Evolutionary conservation across 208 protist species (phyloP).

Genomic region (Trypanosomatidae sp.): DNA sequence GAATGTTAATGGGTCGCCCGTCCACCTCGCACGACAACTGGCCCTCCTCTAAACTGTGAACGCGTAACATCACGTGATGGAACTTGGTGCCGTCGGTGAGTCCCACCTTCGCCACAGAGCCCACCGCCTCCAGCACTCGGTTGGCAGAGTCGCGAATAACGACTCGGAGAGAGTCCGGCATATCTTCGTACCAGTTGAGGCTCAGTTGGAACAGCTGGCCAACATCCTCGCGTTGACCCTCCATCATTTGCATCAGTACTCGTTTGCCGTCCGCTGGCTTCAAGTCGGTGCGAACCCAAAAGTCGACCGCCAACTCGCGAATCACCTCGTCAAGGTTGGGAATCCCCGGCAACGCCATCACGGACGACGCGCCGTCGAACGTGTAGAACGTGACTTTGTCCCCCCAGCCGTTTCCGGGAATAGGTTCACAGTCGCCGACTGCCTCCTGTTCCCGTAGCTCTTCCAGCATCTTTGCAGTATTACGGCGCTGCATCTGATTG

Average conservation of each 20-base stretch:
- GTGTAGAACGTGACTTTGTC: constrained; percentile 44
- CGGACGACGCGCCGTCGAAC: constrained; percentile 74
- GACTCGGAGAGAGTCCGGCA: constrained; percentile 65
- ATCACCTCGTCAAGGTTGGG: constrained; percentile 86
- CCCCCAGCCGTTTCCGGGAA: constrained; percentile 87
- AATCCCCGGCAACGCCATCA: constrained; percentile 83
- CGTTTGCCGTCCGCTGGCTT: constrained; percentile 44
- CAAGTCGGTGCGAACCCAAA: constrained; percentile 83
- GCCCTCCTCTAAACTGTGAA: constrained; percentile 81
- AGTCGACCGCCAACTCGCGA: constrained; percentile 76
- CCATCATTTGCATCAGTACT: constrained; percentile 80
- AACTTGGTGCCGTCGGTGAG: constrained; percentile 38
- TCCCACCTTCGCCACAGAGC: constrained; percentile 33
- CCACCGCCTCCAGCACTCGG: constrained; percentile 80
- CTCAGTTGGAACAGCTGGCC: constrained; percentile 84
- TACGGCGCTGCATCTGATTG: constrained; percentile 49
- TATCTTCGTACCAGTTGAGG: constrained; percentile 77
- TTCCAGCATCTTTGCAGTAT: constrained; percentile 53
- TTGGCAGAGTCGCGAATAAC: constrained; percentile 81
- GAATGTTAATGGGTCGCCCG: constrained; percentile 41
- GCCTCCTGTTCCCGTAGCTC: constrained; percentile 30
- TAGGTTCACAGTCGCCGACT: constrained; percentile 25
- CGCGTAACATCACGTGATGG: constrained; percentile 77
- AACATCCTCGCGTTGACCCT: constrained; percentile 73
- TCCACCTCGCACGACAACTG: constrained; percentile 71